Percentiles rank a stretch among this genome's conserved stretches.
phyloP scores from a whole-genome alignment of 73 alveolate genomes.

The Paramecium sonneborni region DNA sequence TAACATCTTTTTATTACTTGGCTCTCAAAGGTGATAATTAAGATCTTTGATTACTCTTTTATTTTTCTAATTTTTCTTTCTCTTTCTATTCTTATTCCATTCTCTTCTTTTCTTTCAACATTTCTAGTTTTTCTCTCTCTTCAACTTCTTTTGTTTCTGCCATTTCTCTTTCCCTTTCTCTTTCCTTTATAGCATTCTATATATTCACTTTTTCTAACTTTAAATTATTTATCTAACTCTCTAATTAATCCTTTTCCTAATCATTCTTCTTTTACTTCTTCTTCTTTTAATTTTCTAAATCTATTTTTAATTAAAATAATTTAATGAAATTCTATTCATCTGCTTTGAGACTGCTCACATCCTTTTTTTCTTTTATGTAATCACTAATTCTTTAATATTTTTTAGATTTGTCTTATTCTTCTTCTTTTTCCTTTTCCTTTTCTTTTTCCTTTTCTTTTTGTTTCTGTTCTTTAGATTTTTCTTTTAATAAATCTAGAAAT shows the following conservation, averaged over 20 bases:
- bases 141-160: not conserved
- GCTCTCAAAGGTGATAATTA: not conserved
- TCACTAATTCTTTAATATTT: not conserved
- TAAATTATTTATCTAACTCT: conserved; percentile 7
- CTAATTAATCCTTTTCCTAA: not conserved
- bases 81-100: not conserved
- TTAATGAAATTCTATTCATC: not conserved
- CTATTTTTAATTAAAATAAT: not conserved
- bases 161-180: conserved; percentile 42
- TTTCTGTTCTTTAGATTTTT: not conserved
- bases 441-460: not conserved
- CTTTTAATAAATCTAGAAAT: not conserved
- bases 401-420: not conserved
- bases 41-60: not conserved
- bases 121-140: not conserved
- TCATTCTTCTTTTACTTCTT: not conserved
- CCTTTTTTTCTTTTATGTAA: not conserved
- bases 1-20: not conserved
- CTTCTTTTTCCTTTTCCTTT: not conserved
- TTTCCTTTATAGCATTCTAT: not conserved
- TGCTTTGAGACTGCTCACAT: not conserved
- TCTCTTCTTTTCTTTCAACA: not conserved
- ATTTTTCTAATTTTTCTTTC: not conserved
- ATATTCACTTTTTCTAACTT: not conserved
- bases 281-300: not conserved